A percentile compares a stretch with the other conserved stretches of the same genome.
These are phyloP conservation scores for Wolfiporia cocos DNA, from an alignment of 1,284 basidiomycete genomes.

Conservation along the genomic window DNA sequence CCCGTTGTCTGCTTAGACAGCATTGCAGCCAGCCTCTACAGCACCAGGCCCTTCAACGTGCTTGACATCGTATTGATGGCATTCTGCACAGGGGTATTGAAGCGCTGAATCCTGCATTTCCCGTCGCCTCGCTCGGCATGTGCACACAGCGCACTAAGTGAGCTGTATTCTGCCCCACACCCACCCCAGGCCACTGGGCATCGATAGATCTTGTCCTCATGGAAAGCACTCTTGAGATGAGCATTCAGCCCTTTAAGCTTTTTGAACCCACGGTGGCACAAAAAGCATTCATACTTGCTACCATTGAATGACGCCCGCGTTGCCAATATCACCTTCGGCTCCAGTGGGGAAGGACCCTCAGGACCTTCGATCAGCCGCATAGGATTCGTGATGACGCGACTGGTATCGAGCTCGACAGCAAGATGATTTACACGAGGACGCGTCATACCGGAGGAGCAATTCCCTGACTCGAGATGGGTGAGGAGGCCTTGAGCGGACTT, in stretches of 20 bases:
- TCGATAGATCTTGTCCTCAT: slow-evolving; percentile 17
- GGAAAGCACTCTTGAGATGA: slow-evolving; percentile 21
- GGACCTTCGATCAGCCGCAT: slow-evolving; percentile 20
- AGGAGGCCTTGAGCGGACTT: slow-evolving; percentile 25
- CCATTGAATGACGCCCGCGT: slow-evolving; percentile 31
- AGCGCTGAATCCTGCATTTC: slow-evolving; percentile 22
- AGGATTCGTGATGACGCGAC: slow-evolving; percentile 27
- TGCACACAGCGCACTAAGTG: slow-evolving; percentile 25
- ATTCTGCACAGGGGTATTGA: slow-evolving; percentile 14
- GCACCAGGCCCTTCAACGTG: too few relatives aligned
- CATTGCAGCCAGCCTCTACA: too few relatives aligned
- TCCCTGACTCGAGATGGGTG: slow-evolving; percentile 28
- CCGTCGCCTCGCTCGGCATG: slow-evolving; percentile 30
- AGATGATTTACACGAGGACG: slow-evolving; percentile 22
- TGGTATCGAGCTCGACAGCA: slow-evolving; percentile 20
- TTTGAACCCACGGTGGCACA: slow-evolving; percentile 19
- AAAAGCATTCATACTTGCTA: slow-evolving; percentile 31
- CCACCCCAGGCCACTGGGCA: slow-evolving; percentile 16
- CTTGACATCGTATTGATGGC: too few relatives aligned
- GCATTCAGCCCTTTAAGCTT: slow-evolving; percentile 14
- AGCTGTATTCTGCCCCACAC: slow-evolving; percentile 21
- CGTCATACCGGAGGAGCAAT: slow-evolving; percentile 25
- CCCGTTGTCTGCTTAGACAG: too few relatives aligned
- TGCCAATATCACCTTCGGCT: neutral
- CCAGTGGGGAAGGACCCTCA: slow-evolving; percentile 8